These are phyloP conservation scores for Cicer arietinum DNA, from an alignment of 306 rosid species.

Conservation along the genomic window DNA sequence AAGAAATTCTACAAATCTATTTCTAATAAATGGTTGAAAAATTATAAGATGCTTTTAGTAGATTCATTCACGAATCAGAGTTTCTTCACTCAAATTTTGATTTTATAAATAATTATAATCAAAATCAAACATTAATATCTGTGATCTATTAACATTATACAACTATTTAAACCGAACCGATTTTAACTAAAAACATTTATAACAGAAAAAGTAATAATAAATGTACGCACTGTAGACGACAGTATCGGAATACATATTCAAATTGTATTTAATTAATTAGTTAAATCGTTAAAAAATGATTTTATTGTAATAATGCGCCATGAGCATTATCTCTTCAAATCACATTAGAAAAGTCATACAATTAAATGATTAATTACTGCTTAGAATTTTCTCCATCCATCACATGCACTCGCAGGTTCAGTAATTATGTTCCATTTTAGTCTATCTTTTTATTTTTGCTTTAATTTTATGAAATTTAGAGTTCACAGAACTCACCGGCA, in stretches of 20 bases:
- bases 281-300: neutral
- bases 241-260: conserved; percentile 5
- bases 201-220: neutral
- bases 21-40: conserved; percentile 1
- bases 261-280: neutral
- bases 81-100: neutral
- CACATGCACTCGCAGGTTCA: conserved; percentile 20
- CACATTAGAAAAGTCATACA: conserved; percentile 57
- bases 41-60: conserved; percentile 32
- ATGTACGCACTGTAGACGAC: conserved; percentile 15
- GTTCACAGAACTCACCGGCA: conserved; percentile 72
- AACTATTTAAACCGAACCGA: too few relatives aligned
- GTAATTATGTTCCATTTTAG: neutral
- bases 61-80: conserved; percentile 16
- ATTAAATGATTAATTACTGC: conserved; percentile 40
- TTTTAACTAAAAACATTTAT: neutral
- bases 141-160: too few relatives aligned
- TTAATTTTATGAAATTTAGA: conserved; percentile 24
- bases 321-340: conserved; percentile 19
- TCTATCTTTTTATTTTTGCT: neutral
- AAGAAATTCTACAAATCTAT: neutral
- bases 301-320: conserved; percentile 4
- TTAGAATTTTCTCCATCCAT: conserved; percentile 14
- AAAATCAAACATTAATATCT: too few relatives aligned
- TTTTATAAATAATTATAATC: too few relatives aligned